Evolutionary conservation across 2,329 filamentous ascomycete genomes (phyloP).

Genomic region (Monosporascus sp.): DNA sequence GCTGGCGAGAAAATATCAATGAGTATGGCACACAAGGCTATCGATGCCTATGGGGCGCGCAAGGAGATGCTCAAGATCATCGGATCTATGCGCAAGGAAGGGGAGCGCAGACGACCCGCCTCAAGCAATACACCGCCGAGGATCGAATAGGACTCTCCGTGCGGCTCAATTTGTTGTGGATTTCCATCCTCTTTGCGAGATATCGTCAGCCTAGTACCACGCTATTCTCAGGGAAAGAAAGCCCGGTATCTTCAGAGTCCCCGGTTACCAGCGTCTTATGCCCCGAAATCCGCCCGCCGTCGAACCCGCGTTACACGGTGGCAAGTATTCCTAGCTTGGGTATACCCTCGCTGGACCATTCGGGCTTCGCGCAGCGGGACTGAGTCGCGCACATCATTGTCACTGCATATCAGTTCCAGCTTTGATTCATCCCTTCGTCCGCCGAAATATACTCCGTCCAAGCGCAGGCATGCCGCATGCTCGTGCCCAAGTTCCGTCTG

Average conservation of each 20-base stretch:
- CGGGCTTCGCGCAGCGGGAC: not conserved
- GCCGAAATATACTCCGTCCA: not conserved
- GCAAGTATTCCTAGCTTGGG: not conserved
- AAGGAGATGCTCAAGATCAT: constrained; percentile 92
- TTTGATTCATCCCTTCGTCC: not conserved
- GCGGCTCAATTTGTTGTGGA: not conserved
- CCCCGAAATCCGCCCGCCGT: not conserved
- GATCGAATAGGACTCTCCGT: constrained; percentile 32
- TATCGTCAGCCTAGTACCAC: not conserved
- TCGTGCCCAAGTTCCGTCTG: not conserved
- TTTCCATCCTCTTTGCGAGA: not conserved
- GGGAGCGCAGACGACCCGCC: constrained; percentile 61
- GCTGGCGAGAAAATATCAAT: constrained; percentile 85
- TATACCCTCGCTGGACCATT: not conserved
- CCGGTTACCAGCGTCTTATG: not conserved
- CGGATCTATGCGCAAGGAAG: constrained; percentile 79
- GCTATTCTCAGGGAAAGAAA: not conserved
- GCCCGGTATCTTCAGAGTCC: not conserved
- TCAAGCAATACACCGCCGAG: constrained; percentile 36
- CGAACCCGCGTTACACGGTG: not conserved
- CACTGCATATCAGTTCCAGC: not conserved
- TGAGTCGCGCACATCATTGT: not conserved
- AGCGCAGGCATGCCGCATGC: not conserved
- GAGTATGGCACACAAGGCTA: constrained; percentile 80
- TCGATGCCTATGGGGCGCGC: constrained; percentile 73